Evolutionary conservation across 768 basidiomycete species (phyloP).

Genomic region (Phylloporus scabripes): DNA sequence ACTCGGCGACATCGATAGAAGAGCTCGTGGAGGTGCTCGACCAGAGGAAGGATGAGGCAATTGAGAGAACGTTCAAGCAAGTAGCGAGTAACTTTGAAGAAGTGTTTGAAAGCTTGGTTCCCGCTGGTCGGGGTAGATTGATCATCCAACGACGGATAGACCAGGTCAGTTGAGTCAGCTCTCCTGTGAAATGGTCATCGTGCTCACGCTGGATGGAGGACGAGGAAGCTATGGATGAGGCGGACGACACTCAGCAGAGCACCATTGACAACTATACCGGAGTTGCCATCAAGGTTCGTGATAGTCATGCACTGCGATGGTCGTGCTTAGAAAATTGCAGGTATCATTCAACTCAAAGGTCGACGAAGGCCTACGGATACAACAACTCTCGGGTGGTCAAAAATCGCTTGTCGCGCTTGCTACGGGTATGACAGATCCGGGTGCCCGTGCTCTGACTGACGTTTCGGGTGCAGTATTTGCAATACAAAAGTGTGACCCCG

Average conservation of each 20-base stretch:
- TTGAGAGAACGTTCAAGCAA: slow-evolving; percentile 97
- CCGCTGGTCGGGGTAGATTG: slow-evolving; percentile 83
- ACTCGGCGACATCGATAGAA: slow-evolving; percentile 82
- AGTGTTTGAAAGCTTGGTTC: slow-evolving; percentile 94
- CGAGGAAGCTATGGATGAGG: slow-evolving; percentile 63
- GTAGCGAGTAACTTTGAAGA: slow-evolving; percentile 96
- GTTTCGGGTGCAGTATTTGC: slow-evolving; percentile 69
- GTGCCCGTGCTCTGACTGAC: slow-evolving; percentile 2
- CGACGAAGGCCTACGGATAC: slow-evolving; percentile 93
- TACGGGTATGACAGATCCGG: slow-evolving; percentile 48
- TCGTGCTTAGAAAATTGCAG: slow-evolving; percentile 32
- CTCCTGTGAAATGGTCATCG: background rate
- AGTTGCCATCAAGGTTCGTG: slow-evolving; percentile 81
- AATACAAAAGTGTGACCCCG: slow-evolving; percentile 98
- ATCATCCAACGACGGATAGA: slow-evolving; percentile 92
- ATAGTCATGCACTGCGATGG: background rate
- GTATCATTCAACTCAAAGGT: slow-evolving; percentile 99
- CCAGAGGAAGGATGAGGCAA: slow-evolving; percentile 96
- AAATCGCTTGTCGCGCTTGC: slow-evolving; percentile 96
- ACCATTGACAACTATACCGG: slow-evolving; percentile 93
- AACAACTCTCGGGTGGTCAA: slow-evolving; percentile 95
- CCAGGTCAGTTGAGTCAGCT: slow-evolving; percentile 41
- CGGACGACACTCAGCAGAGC: slow-evolving; percentile 66
- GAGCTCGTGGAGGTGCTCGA: slow-evolving; percentile 92
- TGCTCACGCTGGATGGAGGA: slow-evolving; percentile 40